A percentile compares a stretch with the other conserved stretches of the same genome.
Evolutionary conservation across 2,329 filamentous ascomycete genomes (phyloP).

Genomic region (Cercospora beticola): DNA sequence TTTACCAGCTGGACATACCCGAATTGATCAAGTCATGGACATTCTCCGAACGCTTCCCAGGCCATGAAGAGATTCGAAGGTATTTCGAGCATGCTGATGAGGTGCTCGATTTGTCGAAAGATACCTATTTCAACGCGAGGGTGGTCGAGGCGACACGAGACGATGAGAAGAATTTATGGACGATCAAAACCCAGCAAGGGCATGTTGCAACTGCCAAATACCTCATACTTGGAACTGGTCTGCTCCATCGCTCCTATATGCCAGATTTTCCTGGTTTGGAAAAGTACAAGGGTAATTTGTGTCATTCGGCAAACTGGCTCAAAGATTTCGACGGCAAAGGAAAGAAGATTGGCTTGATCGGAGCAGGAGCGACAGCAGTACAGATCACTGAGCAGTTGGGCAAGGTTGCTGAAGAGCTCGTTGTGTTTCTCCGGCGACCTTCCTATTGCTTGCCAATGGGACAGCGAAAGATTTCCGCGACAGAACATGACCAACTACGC

Average conservation of each 20-base stretch:
- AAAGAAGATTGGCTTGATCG: slow-evolving; percentile 45
- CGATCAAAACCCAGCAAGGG: slow-evolving; percentile 52
- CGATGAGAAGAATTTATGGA: slow-evolving; percentile 50
- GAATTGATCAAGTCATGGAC: slow-evolving; percentile 55
- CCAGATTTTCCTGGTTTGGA: slow-evolving; percentile 41
- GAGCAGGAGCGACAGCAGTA: slow-evolving; percentile 46
- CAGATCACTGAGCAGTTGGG: slow-evolving; percentile 41
- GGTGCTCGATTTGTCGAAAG: slow-evolving; percentile 56
- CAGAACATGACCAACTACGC: slow-evolving; percentile 53
- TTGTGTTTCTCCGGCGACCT: slow-evolving; percentile 66
- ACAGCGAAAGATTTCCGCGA: slow-evolving; percentile 44
- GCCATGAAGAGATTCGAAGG: slow-evolving; percentile 47
- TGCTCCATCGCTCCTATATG: slow-evolving; percentile 41
- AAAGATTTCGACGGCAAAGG: slow-evolving; percentile 35
- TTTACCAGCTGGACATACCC: slow-evolving; percentile 50
- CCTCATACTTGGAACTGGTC: slow-evolving; percentile 41
- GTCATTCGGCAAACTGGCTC: slow-evolving; percentile 46
- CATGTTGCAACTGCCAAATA: slow-evolving; percentile 35
- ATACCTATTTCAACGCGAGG: slow-evolving; percentile 57
- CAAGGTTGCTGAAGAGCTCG: slow-evolving; percentile 43
- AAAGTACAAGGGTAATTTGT: slow-evolving; percentile 42
- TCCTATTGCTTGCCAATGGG: slow-evolving; percentile 65
- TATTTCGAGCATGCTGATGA: slow-evolving; percentile 64
- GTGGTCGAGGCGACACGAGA: slow-evolving; percentile 56
- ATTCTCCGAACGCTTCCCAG: slow-evolving; percentile 44